phyloP scores from a whole-genome alignment of 257 asterid genomes.

The Cynanchum wilfordii region DNA sequence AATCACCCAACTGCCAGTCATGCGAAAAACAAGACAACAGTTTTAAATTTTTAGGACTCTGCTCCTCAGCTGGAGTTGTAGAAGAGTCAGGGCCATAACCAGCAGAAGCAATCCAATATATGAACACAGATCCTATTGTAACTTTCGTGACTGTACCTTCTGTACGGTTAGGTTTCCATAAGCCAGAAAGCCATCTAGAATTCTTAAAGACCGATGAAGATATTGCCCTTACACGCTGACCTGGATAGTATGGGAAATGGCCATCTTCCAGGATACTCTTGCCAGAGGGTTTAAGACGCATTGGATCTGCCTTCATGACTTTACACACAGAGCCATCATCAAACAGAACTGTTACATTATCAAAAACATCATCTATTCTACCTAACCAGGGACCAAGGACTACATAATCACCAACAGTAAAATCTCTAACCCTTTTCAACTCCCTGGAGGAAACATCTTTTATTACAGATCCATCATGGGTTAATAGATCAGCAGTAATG shows the following conservation, averaged over 20 bases:
- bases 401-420: constrained; percentile 86
- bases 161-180: constrained; percentile 79
- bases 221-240: constrained; percentile 86
- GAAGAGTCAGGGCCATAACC: constrained; percentile 85
- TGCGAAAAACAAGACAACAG: constrained; percentile 82
- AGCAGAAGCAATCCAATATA: constrained; percentile 98
- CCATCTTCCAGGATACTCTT: constrained; percentile 80
- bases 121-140: constrained; percentile 82
- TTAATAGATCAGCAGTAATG: constrained; percentile 59
- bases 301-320: constrained; percentile 84
- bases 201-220: constrained; percentile 94
- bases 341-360: constrained; percentile 82
- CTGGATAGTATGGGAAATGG: constrained; percentile 93
- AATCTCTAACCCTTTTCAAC: constrained; percentile 72
- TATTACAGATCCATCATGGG: constrained; percentile 57
- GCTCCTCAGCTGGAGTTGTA: constrained; percentile 84
- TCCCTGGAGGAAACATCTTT: constrained; percentile 54
- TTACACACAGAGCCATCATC: constrained; percentile 97
- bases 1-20: constrained; percentile 96
- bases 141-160: constrained; percentile 96
- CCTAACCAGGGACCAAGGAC: constrained; percentile 99
- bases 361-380: constrained; percentile 83
- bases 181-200: constrained; percentile 90
- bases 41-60: constrained; percentile 76
- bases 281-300: constrained; percentile 74